Base-by-base conservation (phyloP, 1,284 basidiomycete species). In the Singerocomus inundabilis region DNA sequence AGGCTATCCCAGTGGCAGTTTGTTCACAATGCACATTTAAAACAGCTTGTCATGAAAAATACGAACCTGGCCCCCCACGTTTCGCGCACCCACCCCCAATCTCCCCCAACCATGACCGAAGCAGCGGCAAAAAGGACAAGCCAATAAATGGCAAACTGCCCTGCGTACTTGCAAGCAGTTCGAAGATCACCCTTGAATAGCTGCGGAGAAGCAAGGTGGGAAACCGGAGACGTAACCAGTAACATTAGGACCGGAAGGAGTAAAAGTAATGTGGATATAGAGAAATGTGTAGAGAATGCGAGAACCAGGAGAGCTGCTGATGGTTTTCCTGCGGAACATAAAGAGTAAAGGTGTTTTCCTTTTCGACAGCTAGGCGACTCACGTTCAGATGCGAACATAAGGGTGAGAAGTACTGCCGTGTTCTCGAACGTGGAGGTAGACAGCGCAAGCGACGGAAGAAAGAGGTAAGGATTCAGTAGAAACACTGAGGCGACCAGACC, bases 61-160 rank as follows among this genome's bases (percentile, higher is more conserved):
- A 75, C 87, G 61, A 62, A 95, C 93, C 83, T 84, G 45, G 88
- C 81, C 18, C 91, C 88, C 86, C 92, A 97, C 0, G 90, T 91
- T 58, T 85, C 80, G 6, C 72, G 66, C 41, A 91, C 65, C 89
- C 91, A 94, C 13, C 67, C 65, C 73, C 73, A 80, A 25, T 79
- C 74, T 26, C 83, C 85, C 16, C 80, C 73, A 2, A 79, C 75
- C 7, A 85, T 53, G 18, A 62, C 33, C 6, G 51, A 67, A 7
- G 62, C 47, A n/a, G 67, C 67, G 9, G 54, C 48, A 18, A 64
- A 53, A 39, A 91, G 72, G 1, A 73, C 56, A 9, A 65, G 53
- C 42, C 76, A 74, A 58, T 85, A 91, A 4, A 65, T 49, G 0
- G 68, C 25, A 51, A 84, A 85, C 63, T 83, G 79, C 10, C 37